phyloP scores from a whole-genome alignment of 164 flowering plant genomes.

The Chloranthus sessilifolius region DNA sequence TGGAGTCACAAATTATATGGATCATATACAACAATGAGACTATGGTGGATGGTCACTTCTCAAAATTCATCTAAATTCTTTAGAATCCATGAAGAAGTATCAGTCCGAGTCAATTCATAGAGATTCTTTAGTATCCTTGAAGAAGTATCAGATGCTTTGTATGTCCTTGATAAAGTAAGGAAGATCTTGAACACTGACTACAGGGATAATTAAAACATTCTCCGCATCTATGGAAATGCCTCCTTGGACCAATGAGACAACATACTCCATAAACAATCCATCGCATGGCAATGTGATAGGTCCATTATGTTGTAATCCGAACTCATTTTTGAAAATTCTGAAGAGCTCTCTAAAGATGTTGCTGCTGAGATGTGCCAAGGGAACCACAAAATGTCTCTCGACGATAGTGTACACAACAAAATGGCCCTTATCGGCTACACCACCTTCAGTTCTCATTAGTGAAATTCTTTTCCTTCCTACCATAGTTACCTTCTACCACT shows the following conservation, averaged over 20 bases:
- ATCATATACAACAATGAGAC: no score
- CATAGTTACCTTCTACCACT: no score
- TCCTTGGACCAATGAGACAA: constrained; percentile 9
- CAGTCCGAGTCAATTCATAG: no score
- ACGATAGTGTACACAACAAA: constrained; percentile 20
- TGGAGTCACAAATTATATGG: no score
- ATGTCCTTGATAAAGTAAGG: neutral
- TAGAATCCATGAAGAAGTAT: no score
- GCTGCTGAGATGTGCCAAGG: constrained; percentile 14
- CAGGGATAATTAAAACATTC: constrained; percentile 11
- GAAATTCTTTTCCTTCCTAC: no score
- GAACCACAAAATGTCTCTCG: constrained; percentile 11
- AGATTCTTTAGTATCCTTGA: constrained; percentile 1
- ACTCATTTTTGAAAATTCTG: constrained; percentile 22
- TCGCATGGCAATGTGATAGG: constrained; percentile 21
- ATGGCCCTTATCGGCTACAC: constrained; percentile 21
- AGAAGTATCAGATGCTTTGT: constrained; percentile 1
- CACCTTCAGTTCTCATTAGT: neutral
- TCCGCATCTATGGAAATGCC: constrained; percentile 11
- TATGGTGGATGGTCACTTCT: no score
- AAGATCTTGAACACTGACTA: constrained; percentile 11
- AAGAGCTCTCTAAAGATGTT: constrained; percentile 15
- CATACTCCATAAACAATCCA: constrained; percentile 14
- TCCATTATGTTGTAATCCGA: constrained; percentile 19
- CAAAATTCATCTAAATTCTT: no score